These are phyloP conservation scores for Xylariomycetidae sp. DNA, from an alignment of 2,329 filamentous ascomycete species.

Conservation along the genomic window DNA sequence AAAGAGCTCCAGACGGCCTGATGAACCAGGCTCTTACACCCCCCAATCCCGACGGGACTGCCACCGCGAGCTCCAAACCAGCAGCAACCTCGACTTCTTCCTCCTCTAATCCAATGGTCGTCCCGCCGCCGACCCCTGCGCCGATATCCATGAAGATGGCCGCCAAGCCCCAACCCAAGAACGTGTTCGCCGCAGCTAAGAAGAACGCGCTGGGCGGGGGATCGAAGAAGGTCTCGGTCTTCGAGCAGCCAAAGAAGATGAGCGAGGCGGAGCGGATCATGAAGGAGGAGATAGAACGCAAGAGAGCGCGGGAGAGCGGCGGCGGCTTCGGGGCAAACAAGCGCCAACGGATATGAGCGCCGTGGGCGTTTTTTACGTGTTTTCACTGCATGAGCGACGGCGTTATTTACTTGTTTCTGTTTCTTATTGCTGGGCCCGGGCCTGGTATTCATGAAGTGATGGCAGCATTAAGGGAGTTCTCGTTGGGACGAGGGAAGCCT, in stretches of 20 bases:
- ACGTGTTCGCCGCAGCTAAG: constrained; percentile 64
- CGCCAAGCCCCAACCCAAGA: constrained; percentile 65
- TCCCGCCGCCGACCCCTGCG: constrained; percentile 23
- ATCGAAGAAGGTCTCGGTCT: constrained; percentile 55
- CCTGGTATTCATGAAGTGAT: too few relatives aligned
- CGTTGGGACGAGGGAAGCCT: too few relatives aligned
- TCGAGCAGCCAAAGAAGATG: constrained; percentile 72
- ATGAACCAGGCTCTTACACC: constrained; percentile 16
- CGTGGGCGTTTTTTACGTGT: not conserved
- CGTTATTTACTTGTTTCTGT: too few relatives aligned
- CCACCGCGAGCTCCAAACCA: not conserved
- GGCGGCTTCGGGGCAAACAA: constrained; percentile 47
- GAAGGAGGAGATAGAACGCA: constrained; percentile 75
- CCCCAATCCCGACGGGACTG: constrained; percentile 3
- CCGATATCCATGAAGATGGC: constrained; percentile 61
- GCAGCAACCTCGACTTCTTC: not conserved
- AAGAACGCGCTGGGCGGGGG: constrained; percentile 64
- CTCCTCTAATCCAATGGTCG: not conserved
- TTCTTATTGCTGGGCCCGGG: too few relatives aligned
- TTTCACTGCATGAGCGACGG: too few relatives aligned
- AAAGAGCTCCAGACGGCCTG: too few relatives aligned
- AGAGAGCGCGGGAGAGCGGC: constrained; percentile 48
- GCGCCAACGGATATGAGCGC: constrained; percentile 40
- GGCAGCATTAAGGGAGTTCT: too few relatives aligned
- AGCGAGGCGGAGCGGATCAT: constrained; percentile 86